These are phyloP conservation scores for Trametes sanguinea DNA, from an alignment of 768 basidiomycete genomes.

Conservation along the genomic window DNA sequence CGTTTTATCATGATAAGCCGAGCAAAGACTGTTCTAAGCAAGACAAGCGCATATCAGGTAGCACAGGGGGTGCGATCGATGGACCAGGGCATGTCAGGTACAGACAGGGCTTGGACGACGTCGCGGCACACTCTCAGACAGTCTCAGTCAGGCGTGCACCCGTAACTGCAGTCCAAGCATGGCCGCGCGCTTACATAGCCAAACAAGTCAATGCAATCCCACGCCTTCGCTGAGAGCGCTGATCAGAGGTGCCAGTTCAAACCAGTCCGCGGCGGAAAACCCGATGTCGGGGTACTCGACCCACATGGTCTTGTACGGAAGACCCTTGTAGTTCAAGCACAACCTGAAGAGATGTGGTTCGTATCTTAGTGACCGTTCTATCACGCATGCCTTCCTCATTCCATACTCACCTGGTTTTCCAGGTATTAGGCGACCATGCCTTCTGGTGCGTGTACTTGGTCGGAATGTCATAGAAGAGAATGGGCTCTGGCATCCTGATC, in stretches of 20 bases:
- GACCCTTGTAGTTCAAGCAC: conserved; percentile 42
- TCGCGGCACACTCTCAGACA: too few relatives aligned
- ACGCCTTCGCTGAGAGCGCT: conserved; percentile 21
- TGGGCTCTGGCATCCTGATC: conserved; percentile 6
- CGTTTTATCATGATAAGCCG: too few relatives aligned
- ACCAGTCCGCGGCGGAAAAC: conserved; percentile 25
- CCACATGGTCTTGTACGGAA: conserved; percentile 51
- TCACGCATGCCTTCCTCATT: neutral
- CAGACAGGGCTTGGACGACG: too few relatives aligned
- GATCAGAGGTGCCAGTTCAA: conserved; percentile 38
- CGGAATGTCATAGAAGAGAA: conserved; percentile 28
- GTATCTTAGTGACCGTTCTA: too few relatives aligned
- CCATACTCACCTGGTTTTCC: conserved; percentile 19
- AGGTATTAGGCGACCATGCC: conserved; percentile 27
- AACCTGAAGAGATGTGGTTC: conserved; percentile 7
- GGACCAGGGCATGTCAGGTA: too few relatives aligned
- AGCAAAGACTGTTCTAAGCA: too few relatives aligned
- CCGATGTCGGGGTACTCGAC: conserved; percentile 50
- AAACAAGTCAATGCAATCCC: neutral
- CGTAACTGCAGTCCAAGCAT: neutral
- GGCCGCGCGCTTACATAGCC: conserved; percentile 30
- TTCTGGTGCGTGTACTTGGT: neutral
- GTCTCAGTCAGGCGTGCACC: too few relatives aligned
- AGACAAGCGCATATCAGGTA: too few relatives aligned
- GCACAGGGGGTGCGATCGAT: too few relatives aligned